Conservation (phyloP, 768 basidiomycete genomes). For the Boletus insuetus region DNA sequence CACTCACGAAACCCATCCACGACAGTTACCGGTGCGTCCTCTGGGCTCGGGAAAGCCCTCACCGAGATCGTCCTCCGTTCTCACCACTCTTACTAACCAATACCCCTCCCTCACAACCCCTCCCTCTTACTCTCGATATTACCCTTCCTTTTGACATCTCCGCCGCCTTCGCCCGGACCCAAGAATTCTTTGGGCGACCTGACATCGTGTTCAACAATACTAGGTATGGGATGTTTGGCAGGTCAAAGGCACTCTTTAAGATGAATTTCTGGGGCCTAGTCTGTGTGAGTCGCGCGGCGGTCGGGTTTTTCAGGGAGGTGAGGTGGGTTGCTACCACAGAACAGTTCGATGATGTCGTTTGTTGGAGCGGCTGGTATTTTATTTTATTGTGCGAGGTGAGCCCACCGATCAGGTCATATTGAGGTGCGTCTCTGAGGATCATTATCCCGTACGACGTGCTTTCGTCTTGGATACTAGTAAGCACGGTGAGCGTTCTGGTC, state of each 20-base stretch:
- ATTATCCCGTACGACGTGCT: not conserved
- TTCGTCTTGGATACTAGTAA: not conserved
- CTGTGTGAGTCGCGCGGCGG: slow-evolving; percentile 22
- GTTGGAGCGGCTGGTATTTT: not conserved
- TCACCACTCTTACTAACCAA: slow-evolving; percentile 22
- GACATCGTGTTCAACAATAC: slow-evolving; percentile 49
- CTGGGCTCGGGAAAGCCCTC: slow-evolving; percentile 36
- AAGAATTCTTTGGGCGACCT: slow-evolving; percentile 35
- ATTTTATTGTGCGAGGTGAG: slow-evolving; percentile 13
- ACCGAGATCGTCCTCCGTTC: slow-evolving; percentile 32
- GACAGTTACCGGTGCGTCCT: slow-evolving; percentile 31
- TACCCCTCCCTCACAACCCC: slow-evolving; percentile 29
- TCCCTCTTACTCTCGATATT: slow-evolving; percentile 37
- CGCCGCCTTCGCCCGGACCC: slow-evolving; percentile 32
- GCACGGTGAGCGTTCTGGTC: slow-evolving; percentile 4
- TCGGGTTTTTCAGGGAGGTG: slow-evolving; percentile 33
- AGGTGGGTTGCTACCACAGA: slow-evolving; percentile 14
- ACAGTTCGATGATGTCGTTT: slow-evolving; percentile 9
- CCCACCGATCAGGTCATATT: not conserved
- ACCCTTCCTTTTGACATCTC: slow-evolving; percentile 29
- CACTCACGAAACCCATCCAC: too few relatives aligned
- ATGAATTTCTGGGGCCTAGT: slow-evolving; percentile 24
- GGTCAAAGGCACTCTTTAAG: slow-evolving; percentile 37
- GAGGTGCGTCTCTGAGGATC: not conserved
- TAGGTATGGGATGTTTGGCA: slow-evolving; percentile 26